Conservation (phyloP, 306 rosid species). For the Quercus robur region DNA sequence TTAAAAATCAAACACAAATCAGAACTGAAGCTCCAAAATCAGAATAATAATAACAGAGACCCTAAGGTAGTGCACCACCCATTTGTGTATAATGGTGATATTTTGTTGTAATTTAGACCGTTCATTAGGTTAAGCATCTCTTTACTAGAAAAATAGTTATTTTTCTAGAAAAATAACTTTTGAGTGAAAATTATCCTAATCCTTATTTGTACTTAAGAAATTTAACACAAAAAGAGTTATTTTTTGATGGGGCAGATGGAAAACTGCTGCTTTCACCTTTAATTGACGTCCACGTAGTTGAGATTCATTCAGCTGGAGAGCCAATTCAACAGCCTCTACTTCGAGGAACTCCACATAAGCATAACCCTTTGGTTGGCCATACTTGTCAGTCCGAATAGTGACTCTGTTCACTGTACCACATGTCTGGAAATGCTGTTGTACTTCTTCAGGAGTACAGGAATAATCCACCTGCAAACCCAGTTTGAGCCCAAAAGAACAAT, state of each 20-base stretch:
- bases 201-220: too few species aligned
- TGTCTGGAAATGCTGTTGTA: conserved; percentile 84
- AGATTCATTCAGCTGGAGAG: conserved; percentile 69
- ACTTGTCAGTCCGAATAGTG: conserved; percentile 83
- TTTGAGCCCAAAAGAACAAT: conserved; percentile 1
- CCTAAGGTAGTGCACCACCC: too few species aligned
- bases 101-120: too few species aligned
- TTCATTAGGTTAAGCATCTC: too few species aligned
- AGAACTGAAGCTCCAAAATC: neutral
- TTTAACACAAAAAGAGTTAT: too few species aligned
- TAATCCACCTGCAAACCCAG: conserved; percentile 63
- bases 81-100: too few species aligned
- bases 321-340: conserved; percentile 80
- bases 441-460: conserved; percentile 83
- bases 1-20: neutral
- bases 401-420: conserved; percentile 82
- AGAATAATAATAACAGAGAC: neutral
- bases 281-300: conserved; percentile 84
- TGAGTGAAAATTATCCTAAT: too few species aligned
- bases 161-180: too few species aligned
- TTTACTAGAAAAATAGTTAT: too few species aligned
- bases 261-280: conserved; percentile 42
- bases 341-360: conserved; percentile 85
- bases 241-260: too few species aligned
- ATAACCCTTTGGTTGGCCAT: conserved; percentile 88